Conservation (phyloP, 768 basidiomycete genomes). For the Sporobolomyces phaffii region DNA sequence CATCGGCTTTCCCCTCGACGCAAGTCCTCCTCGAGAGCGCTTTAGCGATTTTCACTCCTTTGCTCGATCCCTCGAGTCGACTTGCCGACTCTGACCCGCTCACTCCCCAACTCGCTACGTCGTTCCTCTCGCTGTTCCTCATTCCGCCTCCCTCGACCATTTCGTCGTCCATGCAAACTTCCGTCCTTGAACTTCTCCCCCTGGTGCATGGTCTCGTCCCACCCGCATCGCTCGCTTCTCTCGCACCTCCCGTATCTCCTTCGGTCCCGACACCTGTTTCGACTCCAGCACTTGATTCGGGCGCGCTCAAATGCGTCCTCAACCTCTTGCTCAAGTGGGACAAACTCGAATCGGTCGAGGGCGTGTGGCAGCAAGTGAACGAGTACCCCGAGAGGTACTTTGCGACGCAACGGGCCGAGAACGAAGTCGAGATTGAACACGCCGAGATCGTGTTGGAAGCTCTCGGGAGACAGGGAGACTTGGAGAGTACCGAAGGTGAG, state of each 20-base stretch:
- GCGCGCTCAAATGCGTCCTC: slow-evolving; percentile 1
- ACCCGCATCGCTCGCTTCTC: background rate
- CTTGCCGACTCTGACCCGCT: slow-evolving; percentile 5
- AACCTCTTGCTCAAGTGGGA: background rate
- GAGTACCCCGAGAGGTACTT: slow-evolving; percentile 29
- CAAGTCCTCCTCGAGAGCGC: slow-evolving; percentile 4
- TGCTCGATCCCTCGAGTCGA: background rate
- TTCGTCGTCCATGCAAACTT: background rate
- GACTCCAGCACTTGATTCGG: background rate
- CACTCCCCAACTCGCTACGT: slow-evolving; percentile 6
- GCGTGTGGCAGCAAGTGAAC: slow-evolving; percentile 23
- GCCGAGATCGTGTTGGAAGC: slow-evolving; percentile 26
- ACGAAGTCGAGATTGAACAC: slow-evolving; percentile 12
- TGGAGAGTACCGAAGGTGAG: slow-evolving; percentile 22
- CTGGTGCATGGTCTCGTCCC: slow-evolving; percentile 8
- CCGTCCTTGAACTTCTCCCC: background rate
- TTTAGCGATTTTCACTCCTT: background rate
- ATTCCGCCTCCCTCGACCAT: background rate
- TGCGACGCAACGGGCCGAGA: background rate
- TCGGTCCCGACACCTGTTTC: background rate
- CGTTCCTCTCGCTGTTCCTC: slow-evolving; percentile 22
- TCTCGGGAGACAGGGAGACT: background rate
- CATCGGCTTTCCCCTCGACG: slow-evolving; percentile 4
- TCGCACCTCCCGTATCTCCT: slow-evolving; percentile 4
- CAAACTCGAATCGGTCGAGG: background rate